Percentiles rank a stretch among this genome's conserved stretches.
Conservation (phyloP, 1,284 basidiomycete species). For the Rhodotorula sp. region DNA sequence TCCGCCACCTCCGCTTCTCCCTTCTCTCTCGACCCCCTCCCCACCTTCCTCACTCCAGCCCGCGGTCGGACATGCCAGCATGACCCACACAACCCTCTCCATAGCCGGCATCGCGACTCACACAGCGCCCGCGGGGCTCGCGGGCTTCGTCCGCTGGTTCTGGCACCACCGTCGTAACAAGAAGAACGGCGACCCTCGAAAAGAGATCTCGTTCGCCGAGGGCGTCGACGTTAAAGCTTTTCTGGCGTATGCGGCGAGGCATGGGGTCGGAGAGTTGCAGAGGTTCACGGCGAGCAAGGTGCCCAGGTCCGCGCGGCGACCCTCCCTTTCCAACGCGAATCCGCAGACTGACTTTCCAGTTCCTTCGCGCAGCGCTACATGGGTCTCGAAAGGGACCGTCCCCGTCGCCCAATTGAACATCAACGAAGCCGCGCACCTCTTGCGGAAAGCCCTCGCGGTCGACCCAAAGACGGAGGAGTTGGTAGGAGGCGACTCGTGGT, state of each 20-base stretch:
- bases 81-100: conserved; percentile 19
- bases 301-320: conserved; percentile 36
- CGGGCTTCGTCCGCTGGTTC: conserved; percentile 37
- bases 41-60: background rate
- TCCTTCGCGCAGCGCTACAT: conserved; percentile 40
- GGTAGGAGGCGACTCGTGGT: conserved; percentile 44
- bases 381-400: conserved; percentile 49
- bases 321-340: no score
- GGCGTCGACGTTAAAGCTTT: conserved; percentile 40
- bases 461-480: conserved; percentile 48
- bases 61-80: background rate
- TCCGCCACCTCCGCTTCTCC: background rate
- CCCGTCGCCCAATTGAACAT: conserved; percentile 49
- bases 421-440: conserved; percentile 47
- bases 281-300: conserved; percentile 51
- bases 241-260: conserved; percentile 36
- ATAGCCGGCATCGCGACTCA: conserved; percentile 22
- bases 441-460: conserved; percentile 48
- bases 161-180: conserved; percentile 21
- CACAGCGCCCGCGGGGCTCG: conserved; percentile 18
- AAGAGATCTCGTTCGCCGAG: conserved; percentile 41
- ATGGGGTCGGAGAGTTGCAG: conserved; percentile 51
- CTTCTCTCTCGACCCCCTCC: background rate
- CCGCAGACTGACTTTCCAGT: accelerated
- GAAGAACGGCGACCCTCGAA: conserved; percentile 29